A percentile compares a stretch with the other conserved stretches of the same genome.
phyloP scores from a whole-genome alignment of 1,284 basidiomycete species.

The Neonothopanus nambi region DNA sequence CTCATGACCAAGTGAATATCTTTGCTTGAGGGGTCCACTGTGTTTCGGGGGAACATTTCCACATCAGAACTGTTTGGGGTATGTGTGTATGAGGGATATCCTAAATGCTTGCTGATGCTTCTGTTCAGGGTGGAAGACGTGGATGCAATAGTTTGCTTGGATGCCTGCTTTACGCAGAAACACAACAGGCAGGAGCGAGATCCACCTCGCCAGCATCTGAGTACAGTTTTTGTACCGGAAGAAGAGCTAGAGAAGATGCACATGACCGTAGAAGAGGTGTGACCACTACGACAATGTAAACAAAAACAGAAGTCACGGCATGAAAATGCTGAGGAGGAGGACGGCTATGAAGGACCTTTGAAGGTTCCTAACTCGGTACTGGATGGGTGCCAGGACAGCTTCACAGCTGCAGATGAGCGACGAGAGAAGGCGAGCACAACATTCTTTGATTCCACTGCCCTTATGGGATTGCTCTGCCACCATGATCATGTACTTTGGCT shows the following conservation, averaged over 20 bases:
- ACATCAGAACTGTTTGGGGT: not conserved
- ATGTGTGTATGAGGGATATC: not conserved
- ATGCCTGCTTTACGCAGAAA: slow-evolving; percentile 21
- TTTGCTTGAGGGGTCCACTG: slow-evolving; percentile 3
- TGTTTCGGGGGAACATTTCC: slow-evolving; percentile 4
- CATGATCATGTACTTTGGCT: slow-evolving; percentile 32
- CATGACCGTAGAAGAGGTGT: slow-evolving; percentile 10
- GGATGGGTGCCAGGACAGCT: slow-evolving; percentile 32
- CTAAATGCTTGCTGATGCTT: too few species aligned
- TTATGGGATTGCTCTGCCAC: slow-evolving; percentile 29
- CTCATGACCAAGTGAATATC: not conserved
- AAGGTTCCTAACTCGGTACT: slow-evolving; percentile 27
- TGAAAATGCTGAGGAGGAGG: not conserved
- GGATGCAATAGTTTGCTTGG: slow-evolving; percentile 6
- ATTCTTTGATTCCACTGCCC: slow-evolving; percentile 21
- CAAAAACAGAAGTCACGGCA: not conserved
- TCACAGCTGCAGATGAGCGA: slow-evolving; percentile 33
- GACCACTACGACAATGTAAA: not conserved
- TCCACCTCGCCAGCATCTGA: slow-evolving; percentile 5
- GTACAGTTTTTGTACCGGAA: slow-evolving; percentile 22
- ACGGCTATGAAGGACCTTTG: slow-evolving; percentile 9
- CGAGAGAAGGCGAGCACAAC: slow-evolving; percentile 18
- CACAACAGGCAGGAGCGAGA: slow-evolving; percentile 13
- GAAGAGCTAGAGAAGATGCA: slow-evolving; percentile 4
- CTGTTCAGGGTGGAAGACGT: not conserved